These are phyloP conservation scores for Pichia deserticola DNA, from an alignment of 805 yeast species.

Conservation along the genomic window DNA sequence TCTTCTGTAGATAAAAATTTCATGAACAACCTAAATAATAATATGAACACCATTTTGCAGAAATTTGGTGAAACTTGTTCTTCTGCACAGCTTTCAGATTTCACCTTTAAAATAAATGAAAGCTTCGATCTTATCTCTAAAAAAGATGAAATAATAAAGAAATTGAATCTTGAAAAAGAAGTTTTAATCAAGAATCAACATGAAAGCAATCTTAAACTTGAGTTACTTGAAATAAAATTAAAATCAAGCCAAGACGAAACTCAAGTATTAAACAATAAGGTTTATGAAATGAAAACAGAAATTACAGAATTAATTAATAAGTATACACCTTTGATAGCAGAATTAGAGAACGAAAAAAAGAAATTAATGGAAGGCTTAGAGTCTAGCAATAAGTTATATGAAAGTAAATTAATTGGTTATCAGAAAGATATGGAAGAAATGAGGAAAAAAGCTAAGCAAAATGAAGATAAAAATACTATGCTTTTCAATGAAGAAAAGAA, in stretches of 20 bases:
- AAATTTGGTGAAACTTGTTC: background rate
- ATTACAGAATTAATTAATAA: conserved; percentile 27
- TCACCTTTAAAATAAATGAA: background rate
- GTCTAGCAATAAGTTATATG: too few relatives aligned
- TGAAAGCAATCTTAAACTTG: too few relatives aligned
- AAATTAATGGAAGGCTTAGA: background rate
- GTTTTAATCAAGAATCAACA: too few relatives aligned
- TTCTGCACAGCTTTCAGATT: background rate
- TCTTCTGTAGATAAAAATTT: conserved; percentile 5
- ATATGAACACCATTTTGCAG: background rate
- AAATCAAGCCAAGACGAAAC: background rate
- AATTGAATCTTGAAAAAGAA: too few relatives aligned
- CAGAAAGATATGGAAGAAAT: background rate
- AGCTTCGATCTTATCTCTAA: background rate
- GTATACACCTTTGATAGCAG: background rate
- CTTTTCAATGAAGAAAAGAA: conserved; percentile 2
- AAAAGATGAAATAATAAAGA: background rate
- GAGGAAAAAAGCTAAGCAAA: background rate
- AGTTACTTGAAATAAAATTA: background rate
- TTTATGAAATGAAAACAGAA: conserved; percentile 29
- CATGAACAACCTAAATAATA: background rate
- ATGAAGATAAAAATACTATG: conserved; percentile 1
- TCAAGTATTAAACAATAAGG: background rate
- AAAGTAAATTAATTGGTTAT: background rate
- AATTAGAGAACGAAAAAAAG: too few relatives aligned